Base-by-base conservation (phyloP, 176 grass and related monocot genomes). In the Aegilops speltoides region DNA sequence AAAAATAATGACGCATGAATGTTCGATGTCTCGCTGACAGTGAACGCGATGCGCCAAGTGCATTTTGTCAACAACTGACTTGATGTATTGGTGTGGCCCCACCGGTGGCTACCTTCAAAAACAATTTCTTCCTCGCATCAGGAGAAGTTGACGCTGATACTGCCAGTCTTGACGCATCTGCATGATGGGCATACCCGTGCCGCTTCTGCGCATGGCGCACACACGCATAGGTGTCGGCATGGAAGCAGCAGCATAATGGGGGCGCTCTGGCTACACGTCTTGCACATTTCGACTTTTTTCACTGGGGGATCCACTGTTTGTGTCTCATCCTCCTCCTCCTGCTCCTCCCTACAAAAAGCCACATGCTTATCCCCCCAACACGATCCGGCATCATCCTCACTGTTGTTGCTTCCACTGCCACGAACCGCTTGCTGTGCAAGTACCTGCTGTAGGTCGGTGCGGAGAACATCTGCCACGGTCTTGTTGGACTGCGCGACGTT, bases 151-250 rank as follows among this genome's bases (percentile, higher is more conserved):
- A 57, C 2, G 7, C 2, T 19, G 6, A 8, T 57, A 19, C 19
- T 8, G 7, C 7, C 19, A 57, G 16, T 57, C 19, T 57, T 57
- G 54, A 22, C 19, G 7, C 7, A 22, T 22, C 0, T 22, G 54
- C 54, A 57, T 2, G 54, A 57, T 6, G 91, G 93, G 79, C 95
- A 97, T 29, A 88, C 62, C 19, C 16, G 10, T 17, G 80, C 76
- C 52, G 48, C 74, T 11, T 48, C 76, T 0, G 68, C 93, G 77
- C 95, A 97, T 10, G 91, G 15, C 34, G 38, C 77, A 82, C 95
- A 97, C 38, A 87, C 73, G 36, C 86, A 90, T 3, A 97, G 87
- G 83, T 97, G 95, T 20, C 91, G 75, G 48, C 95, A 95, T 19
- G 93, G 93, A 57, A 97, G 83, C 6, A 97, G 14, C 34, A 97